Evolutionary conservation across 257 asterid genomes (phyloP).

Genomic region (Solanum chilense): DNA sequence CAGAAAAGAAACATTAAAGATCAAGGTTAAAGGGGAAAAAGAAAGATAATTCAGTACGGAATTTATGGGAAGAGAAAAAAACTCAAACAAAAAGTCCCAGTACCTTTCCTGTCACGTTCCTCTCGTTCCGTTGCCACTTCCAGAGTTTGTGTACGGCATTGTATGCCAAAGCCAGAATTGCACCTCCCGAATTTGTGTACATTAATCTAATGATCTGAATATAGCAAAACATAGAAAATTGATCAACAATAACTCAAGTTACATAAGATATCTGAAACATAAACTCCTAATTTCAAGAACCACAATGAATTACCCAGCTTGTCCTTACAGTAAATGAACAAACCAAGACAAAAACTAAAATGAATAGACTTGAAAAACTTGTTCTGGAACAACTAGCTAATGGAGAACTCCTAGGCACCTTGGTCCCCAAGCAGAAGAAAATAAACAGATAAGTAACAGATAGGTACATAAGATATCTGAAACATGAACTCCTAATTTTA

Average conservation of each 20-base stretch:
- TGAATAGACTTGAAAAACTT: not conserved
- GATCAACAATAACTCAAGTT: not conserved
- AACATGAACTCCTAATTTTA: not conserved
- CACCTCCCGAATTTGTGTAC: constrained; percentile 54
- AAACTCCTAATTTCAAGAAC: not conserved
- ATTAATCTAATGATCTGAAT: constrained; percentile 48
- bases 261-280: not conserved
- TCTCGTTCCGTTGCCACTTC: constrained; percentile 55
- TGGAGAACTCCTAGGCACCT: not conserved
- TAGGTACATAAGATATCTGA: not conserved
- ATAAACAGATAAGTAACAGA: no score
- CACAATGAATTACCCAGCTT: not conserved
- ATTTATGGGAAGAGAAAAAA: no score
- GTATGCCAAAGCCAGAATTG: constrained; percentile 46
- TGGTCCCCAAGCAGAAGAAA: not conserved
- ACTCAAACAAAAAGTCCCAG: no score
- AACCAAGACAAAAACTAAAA: not conserved
- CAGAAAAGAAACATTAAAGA: not conserved
- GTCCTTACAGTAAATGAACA: not conserved
- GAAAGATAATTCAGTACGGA: no score
- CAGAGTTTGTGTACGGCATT: constrained; percentile 66
- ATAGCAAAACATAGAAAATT: not conserved
- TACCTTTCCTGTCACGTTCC: constrained; percentile 44
- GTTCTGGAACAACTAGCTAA: not conserved
- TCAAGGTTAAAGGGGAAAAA: not conserved